Conservation (phyloP, 2,329 filamentous ascomycete species). For the Teratosphaeria viscida region DNA sequence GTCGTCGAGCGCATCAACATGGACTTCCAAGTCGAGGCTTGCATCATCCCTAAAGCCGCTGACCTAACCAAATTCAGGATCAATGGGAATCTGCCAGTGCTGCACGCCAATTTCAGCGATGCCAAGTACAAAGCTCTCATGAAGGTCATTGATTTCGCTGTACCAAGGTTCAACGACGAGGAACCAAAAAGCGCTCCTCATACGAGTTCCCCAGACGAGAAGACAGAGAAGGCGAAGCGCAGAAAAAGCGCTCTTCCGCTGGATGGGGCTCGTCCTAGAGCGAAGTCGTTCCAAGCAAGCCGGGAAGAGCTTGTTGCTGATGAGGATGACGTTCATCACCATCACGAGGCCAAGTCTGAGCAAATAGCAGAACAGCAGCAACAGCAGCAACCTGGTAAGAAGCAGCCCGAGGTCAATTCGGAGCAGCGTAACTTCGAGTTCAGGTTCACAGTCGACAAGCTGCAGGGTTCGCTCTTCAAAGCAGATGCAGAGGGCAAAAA, state of each 20-base stretch:
- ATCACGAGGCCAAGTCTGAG: constrained; percentile 17
- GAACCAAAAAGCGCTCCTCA: constrained; percentile 3
- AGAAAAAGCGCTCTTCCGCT: constrained; percentile 12
- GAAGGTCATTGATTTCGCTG: constrained; percentile 88
- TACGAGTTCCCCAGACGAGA: neutral
- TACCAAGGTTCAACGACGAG: constrained; percentile 61
- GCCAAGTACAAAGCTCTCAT: constrained; percentile 95
- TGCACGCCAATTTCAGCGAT: constrained; percentile 88
- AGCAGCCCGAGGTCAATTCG: constrained; percentile 43
- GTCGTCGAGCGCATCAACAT: constrained; percentile 96
- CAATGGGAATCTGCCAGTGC: constrained; percentile 79
- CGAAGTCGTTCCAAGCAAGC: constrained; percentile 60
- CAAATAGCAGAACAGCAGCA: neutral
- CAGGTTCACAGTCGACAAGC: constrained; percentile 87
- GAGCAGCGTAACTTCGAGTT: constrained; percentile 92
- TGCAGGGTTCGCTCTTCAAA: constrained; percentile 85
- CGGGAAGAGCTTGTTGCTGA: constrained; percentile 69
- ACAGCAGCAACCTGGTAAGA: constrained; percentile 34
- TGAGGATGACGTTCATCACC: constrained; percentile 50
- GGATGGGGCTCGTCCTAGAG: constrained; percentile 46
- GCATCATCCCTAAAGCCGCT: constrained; percentile 90
- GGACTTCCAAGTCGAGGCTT: constrained; percentile 90
- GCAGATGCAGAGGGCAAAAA: constrained; percentile 69
- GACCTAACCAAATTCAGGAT: constrained; percentile 87
- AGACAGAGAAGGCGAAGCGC: constrained; percentile 27